Evolutionary conservation across 73 alveolate genomes (phyloP).

Genomic region (Paraurostyla sp.): DNA sequence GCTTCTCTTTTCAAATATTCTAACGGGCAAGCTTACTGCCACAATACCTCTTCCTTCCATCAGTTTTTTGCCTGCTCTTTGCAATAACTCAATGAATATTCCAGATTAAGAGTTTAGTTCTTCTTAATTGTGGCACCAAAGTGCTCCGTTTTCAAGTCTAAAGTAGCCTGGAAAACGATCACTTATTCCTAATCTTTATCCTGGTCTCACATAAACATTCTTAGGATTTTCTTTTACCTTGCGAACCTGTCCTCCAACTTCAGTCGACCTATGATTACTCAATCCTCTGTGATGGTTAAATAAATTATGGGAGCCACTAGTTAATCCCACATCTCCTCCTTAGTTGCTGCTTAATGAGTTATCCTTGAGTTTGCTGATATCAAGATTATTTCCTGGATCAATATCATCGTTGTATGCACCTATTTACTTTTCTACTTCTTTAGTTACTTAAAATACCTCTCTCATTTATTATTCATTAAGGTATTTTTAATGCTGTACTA

Average conservation of each 20-base stretch:
- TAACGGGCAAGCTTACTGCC: constrained; percentile 85
- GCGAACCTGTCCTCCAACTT: not conserved
- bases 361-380: too few species aligned
- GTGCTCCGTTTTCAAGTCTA: constrained; percentile 72
- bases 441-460: not conserved
- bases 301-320: not conserved
- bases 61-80: constrained; percentile 77
- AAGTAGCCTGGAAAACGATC: constrained; percentile 62
- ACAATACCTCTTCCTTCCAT: constrained; percentile 89
- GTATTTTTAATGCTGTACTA: not conserved
- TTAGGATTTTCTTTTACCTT: not conserved
- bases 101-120: constrained; percentile 82
- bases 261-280: not conserved
- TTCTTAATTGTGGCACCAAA: constrained; percentile 81
- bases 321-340: not conserved
- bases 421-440: not conserved
- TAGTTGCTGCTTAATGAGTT: too few species aligned
- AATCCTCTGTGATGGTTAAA: not conserved
- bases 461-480: not conserved
- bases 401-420: not conserved
- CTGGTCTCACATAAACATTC: not conserved
- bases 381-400: too few species aligned
- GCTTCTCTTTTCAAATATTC: constrained; percentile 86
- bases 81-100: constrained; percentile 74
- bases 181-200: constrained; percentile 39